Evolutionary conservation across 2,329 filamentous ascomycete species (phyloP).

Genomic region (Penicillium corylophilum): DNA sequence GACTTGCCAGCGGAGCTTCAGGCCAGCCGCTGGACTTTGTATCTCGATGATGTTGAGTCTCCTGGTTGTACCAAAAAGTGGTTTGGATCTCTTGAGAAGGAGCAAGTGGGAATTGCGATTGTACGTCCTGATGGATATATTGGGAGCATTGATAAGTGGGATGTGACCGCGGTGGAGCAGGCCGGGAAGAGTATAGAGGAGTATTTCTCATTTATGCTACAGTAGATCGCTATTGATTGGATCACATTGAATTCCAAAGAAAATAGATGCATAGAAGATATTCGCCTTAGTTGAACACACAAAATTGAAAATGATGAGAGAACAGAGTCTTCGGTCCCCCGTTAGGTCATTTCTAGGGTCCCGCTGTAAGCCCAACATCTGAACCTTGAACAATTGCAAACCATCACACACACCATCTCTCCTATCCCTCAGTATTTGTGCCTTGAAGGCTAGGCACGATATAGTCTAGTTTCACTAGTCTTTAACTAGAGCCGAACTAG

Average conservation of each 20-base stretch:
- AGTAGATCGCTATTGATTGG: neutral
- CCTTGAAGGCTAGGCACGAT: neutral
- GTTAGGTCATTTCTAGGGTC: too few relatives aligned
- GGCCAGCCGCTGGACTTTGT: slow-evolving; percentile 69
- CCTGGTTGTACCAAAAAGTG: slow-evolving; percentile 64
- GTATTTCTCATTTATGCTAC: slow-evolving; percentile 44
- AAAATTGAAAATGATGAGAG: too few relatives aligned
- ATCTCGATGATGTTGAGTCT: slow-evolving; percentile 65
- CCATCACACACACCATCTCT: too few relatives aligned
- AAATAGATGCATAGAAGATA: too few relatives aligned
- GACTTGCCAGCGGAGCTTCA: slow-evolving; percentile 63
- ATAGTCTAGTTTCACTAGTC: neutral
- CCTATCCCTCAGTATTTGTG: too few relatives aligned
- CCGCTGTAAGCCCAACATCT: too few relatives aligned
- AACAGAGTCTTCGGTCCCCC: too few relatives aligned
- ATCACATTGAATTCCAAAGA: too few relatives aligned
- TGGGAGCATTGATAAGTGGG: slow-evolving; percentile 57
- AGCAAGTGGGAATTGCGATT: slow-evolving; percentile 64
- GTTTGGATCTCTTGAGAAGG: slow-evolving; percentile 58
- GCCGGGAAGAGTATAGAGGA: slow-evolving; percentile 50
- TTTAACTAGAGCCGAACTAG: neutral
- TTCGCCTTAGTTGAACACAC: too few relatives aligned
- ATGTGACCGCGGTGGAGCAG: slow-evolving; percentile 29
- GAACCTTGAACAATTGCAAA: too few relatives aligned
- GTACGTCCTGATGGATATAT: slow-evolving; percentile 74